A percentile compares a stretch with the other conserved stretches of the same genome.
These are phyloP conservation scores for Pigoraptor vietnamica DNA, from an alignment of 78 protist genomes.

Conservation along the genomic window DNA sequence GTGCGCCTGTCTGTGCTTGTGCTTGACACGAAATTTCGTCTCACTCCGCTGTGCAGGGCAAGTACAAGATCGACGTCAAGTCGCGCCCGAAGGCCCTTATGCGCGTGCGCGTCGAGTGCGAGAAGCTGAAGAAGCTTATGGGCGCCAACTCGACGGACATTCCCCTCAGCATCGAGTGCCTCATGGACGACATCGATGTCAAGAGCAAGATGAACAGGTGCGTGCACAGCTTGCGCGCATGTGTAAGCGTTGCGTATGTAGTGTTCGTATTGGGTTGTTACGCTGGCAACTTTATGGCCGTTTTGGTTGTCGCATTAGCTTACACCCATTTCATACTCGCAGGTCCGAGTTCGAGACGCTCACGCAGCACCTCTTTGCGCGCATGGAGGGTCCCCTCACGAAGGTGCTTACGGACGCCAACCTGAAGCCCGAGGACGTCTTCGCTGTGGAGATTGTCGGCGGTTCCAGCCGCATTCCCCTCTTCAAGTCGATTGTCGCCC, in stretches of 20 bases:
- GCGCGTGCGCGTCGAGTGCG: constrained; percentile 72
- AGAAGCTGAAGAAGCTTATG: constrained; percentile 73
- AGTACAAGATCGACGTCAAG: constrained; percentile 68
- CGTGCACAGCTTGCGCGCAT: neutral
- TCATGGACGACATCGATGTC: constrained; percentile 80
- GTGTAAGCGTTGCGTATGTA: too few species aligned
- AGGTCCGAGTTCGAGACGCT: constrained; percentile 66
- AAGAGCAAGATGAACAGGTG: neutral
- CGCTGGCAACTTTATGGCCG: too few species aligned
- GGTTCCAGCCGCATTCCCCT: constrained; percentile 31
- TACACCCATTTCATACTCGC: too few species aligned
- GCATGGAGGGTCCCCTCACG: constrained; percentile 32
- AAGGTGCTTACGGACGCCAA: constrained; percentile 25
- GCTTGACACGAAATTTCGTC: too few species aligned
- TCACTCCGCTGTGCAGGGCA: constrained; percentile 11
- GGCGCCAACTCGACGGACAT: constrained; percentile 56
- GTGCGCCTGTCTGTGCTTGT: neutral
- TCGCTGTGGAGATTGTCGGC: constrained; percentile 25
- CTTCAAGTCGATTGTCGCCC: constrained; percentile 12
- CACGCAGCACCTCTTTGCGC: constrained; percentile 25
- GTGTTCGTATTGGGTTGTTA: too few species aligned
- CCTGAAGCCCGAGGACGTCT: neutral
- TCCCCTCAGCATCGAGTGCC: constrained; percentile 73
- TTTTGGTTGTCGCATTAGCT: neutral
- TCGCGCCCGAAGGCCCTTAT: constrained; percentile 54